Percentiles rank a stretch among this genome's conserved stretches.
phyloP scores from a whole-genome alignment of 192 early-diverging fungal species.

The Phycomyces nitens region DNA sequence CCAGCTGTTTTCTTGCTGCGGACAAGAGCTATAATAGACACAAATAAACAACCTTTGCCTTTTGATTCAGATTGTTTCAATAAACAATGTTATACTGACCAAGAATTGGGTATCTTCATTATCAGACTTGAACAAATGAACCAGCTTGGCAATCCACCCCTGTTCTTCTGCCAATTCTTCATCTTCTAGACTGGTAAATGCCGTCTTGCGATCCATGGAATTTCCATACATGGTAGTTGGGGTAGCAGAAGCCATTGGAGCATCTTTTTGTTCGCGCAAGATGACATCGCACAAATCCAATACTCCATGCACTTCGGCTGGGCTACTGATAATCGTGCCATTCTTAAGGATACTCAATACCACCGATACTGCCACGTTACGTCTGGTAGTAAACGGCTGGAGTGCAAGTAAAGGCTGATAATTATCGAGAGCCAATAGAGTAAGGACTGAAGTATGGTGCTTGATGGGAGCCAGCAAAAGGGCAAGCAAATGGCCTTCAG shows the following conservation, averaged over 20 bases:
- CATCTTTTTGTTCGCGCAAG: slow-evolving; percentile 79
- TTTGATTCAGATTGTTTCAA: too few relatives aligned
- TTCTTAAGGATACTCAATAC: slow-evolving; percentile 68
- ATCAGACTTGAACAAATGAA: slow-evolving; percentile 68
- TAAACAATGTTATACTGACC: too few relatives aligned
- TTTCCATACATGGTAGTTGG: slow-evolving; percentile 27
- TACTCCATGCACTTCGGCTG: slow-evolving; percentile 74
- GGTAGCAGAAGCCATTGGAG: slow-evolving; percentile 33
- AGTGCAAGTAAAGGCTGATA: slow-evolving; percentile 81
- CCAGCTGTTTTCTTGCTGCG: slow-evolving; percentile 80
- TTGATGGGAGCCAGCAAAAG: slow-evolving; percentile 82
- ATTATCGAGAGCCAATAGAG: slow-evolving; percentile 66
- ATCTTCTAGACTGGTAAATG: slow-evolving; percentile 62
- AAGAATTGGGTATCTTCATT: slow-evolving; percentile 78
- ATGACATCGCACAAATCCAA: slow-evolving; percentile 80
- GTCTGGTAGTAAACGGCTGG: slow-evolving; percentile 80
- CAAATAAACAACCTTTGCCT: too few relatives aligned
- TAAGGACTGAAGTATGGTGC: slow-evolving; percentile 67
- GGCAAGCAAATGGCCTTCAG: slow-evolving; percentile 71
- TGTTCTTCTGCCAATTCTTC: slow-evolving; percentile 94
- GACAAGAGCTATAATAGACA: slow-evolving; percentile 58
- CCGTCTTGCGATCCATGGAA: slow-evolving; percentile 35
- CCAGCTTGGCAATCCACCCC: slow-evolving; percentile 75
- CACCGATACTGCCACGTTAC: slow-evolving; percentile 77
- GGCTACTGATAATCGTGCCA: slow-evolving; percentile 59